Percentiles rank a stretch among this genome's conserved stretches.
Evolutionary conservation across 805 yeast species (phyloP).

Genomic region (Nakazawaea ishiwadae): DNA sequence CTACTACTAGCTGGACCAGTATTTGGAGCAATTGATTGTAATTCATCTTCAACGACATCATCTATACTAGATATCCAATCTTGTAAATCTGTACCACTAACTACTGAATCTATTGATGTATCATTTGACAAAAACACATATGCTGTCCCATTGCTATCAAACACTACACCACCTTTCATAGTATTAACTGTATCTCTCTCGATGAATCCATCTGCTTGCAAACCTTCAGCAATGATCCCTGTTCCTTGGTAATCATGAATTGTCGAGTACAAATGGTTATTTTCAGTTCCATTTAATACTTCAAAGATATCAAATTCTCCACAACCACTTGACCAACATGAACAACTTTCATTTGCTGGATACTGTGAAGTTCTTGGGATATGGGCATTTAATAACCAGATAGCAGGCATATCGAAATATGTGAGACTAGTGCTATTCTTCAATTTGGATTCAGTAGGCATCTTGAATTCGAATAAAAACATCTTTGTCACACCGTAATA

Average conservation of each 20-base stretch:
- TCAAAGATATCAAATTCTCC: slow-evolving; percentile 79
- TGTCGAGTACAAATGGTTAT: slow-evolving; percentile 55
- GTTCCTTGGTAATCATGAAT: slow-evolving; percentile 76
- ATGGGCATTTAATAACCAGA: slow-evolving; percentile 69
- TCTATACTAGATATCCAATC: slow-evolving; percentile 32
- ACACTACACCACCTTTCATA: slow-evolving; percentile 71
- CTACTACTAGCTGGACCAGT: too few relatives aligned
- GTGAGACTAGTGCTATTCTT: too few relatives aligned
- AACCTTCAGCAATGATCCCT: slow-evolving; percentile 55
- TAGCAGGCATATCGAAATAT: slow-evolving; percentile 64
- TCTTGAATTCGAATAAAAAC: slow-evolving; percentile 66
- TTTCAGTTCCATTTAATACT: slow-evolving; percentile 59
- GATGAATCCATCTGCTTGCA: slow-evolving; percentile 52
- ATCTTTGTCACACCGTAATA: slow-evolving; percentile 63
- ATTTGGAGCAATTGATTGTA: background rate
- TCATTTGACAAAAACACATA: slow-evolving; percentile 55
- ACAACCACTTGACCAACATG: slow-evolving; percentile 76
- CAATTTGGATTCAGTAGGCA: slow-evolving; percentile 51
- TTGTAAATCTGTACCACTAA: slow-evolving; percentile 39
- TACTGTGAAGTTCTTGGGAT: slow-evolving; percentile 76
- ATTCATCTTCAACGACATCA: slow-evolving; percentile 3
- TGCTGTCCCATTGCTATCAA: slow-evolving; percentile 56
- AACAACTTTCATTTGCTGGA: slow-evolving; percentile 54
- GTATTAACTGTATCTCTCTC: slow-evolving; percentile 43
- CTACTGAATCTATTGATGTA: slow-evolving; percentile 42